Conservation (phyloP, 2,329 filamentous ascomycete species). For the Colletotrichum plurivorum region DNA sequence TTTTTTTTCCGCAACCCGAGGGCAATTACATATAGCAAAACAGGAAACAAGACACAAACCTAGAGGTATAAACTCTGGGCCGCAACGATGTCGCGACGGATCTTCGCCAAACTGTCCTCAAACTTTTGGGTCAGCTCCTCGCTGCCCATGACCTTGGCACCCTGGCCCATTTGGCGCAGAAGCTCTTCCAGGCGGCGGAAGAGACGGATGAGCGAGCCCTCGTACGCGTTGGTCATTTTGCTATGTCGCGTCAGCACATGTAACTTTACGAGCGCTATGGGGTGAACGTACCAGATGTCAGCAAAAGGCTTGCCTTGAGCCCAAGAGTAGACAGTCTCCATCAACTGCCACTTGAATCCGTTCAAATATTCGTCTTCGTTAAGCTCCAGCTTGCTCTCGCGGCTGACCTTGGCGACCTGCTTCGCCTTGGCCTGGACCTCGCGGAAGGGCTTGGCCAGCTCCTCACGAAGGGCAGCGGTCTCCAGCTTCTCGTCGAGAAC, state of each 20-base stretch:
- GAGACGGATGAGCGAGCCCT: conserved; percentile 94
- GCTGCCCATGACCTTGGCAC: conserved; percentile 97
- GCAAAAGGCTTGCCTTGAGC: conserved; percentile 90
- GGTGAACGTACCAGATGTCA: conserved; percentile 88
- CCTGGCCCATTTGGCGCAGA: conserved; percentile 94
- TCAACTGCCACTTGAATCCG: conserved; percentile 92
- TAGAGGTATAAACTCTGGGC: conserved; percentile 94
- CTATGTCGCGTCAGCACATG: conserved; percentile 62
- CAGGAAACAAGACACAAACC: conserved; percentile 40
- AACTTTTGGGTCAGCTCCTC: conserved; percentile 95
- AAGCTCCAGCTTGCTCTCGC: conserved; percentile 93
- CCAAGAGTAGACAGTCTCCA: conserved; percentile 97
- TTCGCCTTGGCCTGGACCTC: conserved; percentile 91
- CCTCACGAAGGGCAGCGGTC: conserved; percentile 82
- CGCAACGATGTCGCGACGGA: conserved; percentile 93
- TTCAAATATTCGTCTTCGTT: conserved; percentile 95
- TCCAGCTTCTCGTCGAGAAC: conserved; percentile 98
- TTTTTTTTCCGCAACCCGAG: conserved; percentile 13
- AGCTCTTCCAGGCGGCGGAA: conserved; percentile 97
- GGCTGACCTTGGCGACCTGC: conserved; percentile 91
- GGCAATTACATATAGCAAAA: conserved; percentile 33
- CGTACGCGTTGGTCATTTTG: conserved; percentile 99
- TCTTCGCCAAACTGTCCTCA: conserved; percentile 85
- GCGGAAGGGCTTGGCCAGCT: conserved; percentile 86
- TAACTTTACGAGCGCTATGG: too few relatives aligned